Evolutionary conservation across 1,284 basidiomycete genomes (phyloP).

Genomic region (Microbotryomycetes sp.): DNA sequence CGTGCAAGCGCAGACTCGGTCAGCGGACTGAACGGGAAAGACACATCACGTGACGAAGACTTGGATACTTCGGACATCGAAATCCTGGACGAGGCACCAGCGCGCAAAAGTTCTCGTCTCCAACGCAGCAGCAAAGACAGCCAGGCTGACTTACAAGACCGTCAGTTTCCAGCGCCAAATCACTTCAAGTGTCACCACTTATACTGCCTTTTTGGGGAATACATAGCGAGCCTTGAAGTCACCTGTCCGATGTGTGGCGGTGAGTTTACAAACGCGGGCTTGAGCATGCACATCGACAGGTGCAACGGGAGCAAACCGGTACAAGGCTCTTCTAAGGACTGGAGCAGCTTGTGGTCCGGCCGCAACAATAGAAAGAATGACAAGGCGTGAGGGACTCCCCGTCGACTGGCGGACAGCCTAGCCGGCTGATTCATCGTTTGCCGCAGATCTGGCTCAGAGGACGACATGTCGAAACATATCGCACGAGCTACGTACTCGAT

Average conservation of each 20-base stretch:
- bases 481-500: not conserved
- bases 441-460: not conserved
- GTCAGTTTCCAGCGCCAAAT: too few relatives aligned
- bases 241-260: constrained; percentile 17
- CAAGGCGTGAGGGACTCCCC: not conserved
- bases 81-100: constrained; percentile 4
- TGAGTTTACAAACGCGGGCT: constrained; percentile 8
- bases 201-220: too few relatives aligned
- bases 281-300: not conserved
- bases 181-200: too few relatives aligned
- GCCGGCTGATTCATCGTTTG: not conserved
- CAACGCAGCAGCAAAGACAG: too few relatives aligned
- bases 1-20: not conserved
- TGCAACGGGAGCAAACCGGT: constrained; percentile 3
- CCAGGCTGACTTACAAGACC: too few relatives aligned
- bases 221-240: constrained; percentile 12
- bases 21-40: not conserved
- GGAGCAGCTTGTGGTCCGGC: not conserved
- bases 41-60: not conserved
- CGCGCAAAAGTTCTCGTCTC: too few relatives aligned
- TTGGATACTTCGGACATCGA: constrained; percentile 15
- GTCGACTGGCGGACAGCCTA: not conserved
- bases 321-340: not conserved
- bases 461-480: not conserved
- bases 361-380: not conserved